phyloP scores from a whole-genome alignment of 2,329 filamentous ascomycete species.

The Shiraia bambusicola region DNA sequence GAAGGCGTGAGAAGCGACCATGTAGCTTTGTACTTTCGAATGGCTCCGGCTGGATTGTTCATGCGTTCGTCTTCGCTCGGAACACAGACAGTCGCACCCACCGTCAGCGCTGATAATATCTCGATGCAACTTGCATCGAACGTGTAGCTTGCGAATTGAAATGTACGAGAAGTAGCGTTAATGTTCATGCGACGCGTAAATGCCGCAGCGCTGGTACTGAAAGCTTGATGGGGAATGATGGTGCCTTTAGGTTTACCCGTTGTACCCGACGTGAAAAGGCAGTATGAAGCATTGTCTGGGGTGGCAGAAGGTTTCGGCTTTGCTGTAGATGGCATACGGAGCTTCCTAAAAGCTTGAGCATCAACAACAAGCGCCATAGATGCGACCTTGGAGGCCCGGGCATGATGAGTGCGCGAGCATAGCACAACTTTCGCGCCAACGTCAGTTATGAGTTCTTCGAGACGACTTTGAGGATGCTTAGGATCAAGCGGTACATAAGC shows the following conservation, averaged over 20 bases:
- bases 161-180: conserved; percentile 57
- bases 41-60: conserved; percentile 53
- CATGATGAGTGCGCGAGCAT: conserved; percentile 25
- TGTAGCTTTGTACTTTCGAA: conserved; percentile 30
- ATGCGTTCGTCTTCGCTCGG: conserved; percentile 57
- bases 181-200: conserved; percentile 46
- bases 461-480: conserved; percentile 38
- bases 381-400: conserved; percentile 26
- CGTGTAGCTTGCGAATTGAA: conserved; percentile 54
- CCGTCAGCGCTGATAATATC: conserved; percentile 55
- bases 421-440: conserved; percentile 33
- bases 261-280: conserved; percentile 56
- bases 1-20: conserved; percentile 37
- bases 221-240: conserved; percentile 62
- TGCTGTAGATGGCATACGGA: conserved; percentile 37
- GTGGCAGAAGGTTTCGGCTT: conserved; percentile 41
- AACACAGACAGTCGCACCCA: conserved; percentile 56
- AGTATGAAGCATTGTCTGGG: conserved; percentile 57
- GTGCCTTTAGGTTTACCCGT: conserved; percentile 58
- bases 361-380: conserved; percentile 31
- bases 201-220: conserved; percentile 51
- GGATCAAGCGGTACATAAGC: conserved; percentile 44
- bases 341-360: conserved; percentile 45
- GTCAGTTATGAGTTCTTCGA: conserved; percentile 39
- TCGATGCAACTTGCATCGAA: conserved; percentile 59